These are phyloP conservation scores for Fusarium bactridioides DNA, from an alignment of 2,329 filamentous ascomycete genomes.

Conservation along the genomic window DNA sequence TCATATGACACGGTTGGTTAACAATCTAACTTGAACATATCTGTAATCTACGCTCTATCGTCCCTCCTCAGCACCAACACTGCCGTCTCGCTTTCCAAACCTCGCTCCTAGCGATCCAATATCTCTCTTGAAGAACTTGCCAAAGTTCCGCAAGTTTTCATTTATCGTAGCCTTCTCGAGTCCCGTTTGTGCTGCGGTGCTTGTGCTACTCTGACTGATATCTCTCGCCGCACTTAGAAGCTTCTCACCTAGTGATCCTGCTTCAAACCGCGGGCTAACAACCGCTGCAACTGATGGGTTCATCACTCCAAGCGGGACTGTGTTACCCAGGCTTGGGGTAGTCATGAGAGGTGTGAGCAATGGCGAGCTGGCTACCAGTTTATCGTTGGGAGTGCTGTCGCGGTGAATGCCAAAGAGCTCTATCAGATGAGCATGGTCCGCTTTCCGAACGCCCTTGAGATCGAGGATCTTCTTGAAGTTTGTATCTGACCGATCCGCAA, in stretches of 20 bases:
- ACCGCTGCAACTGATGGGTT: conserved; percentile 53
- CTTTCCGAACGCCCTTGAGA: conserved; percentile 88
- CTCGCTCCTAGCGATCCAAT: conserved; percentile 77
- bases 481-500: conserved; percentile 88
- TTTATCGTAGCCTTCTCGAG: conserved; percentile 77
- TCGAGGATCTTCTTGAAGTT: conserved; percentile 98
- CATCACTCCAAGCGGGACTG: conserved; percentile 50
- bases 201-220: conserved; percentile 67
- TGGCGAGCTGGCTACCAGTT: conserved; percentile 74
- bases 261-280: conserved; percentile 72
- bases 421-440: conserved; percentile 81
- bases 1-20: not conserved
- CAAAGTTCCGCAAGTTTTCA: conserved; percentile 93
- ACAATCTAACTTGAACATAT: not conserved
- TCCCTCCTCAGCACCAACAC: conserved; percentile 43
- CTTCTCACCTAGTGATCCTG: conserved; percentile 83
- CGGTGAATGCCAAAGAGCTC: conserved; percentile 86
- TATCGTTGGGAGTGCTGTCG: conserved; percentile 76
- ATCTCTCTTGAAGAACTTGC: conserved; percentile 94
- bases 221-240: conserved; percentile 88
- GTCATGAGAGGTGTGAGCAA: conserved; percentile 73
- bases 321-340: conserved; percentile 49
- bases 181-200: conserved; percentile 49
- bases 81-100: conserved; percentile 71
- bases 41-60: conserved; percentile 12